Percentiles rank a stretch among this genome's conserved stretches.
Evolutionary conservation across 73 alveolate species (phyloP).

Genomic region (Uronychia setigera): DNA sequence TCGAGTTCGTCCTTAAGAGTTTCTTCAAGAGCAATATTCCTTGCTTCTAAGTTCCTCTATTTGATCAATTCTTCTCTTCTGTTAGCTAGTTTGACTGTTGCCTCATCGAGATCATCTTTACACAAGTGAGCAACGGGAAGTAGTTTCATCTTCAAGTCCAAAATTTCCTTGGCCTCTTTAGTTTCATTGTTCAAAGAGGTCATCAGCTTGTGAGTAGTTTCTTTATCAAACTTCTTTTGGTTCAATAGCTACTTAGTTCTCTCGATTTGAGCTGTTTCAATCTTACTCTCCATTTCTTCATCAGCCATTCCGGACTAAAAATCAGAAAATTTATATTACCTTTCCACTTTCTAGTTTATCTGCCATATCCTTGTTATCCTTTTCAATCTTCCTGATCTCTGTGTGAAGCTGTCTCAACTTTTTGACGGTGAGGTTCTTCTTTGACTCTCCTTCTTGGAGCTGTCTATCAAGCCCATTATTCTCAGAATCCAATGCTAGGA

Average conservation of each 20-base stretch:
- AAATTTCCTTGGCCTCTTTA: slow-evolving; percentile 67
- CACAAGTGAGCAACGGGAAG: slow-evolving; percentile 46
- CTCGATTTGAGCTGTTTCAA: slow-evolving; percentile 59
- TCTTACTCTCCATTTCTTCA: slow-evolving; percentile 36
- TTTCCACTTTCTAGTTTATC: slow-evolving; percentile 55
- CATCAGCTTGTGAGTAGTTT: slow-evolving; percentile 49
- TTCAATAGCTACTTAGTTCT: slow-evolving; percentile 56
- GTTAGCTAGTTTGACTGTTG: slow-evolving; percentile 29
- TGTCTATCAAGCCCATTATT: slow-evolving; percentile 54
- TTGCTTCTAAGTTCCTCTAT: slow-evolving; percentile 46
- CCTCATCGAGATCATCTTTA: slow-evolving; percentile 49
- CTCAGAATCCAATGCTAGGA: slow-evolving; percentile 52
- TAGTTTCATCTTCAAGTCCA: slow-evolving; percentile 72
- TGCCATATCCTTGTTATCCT: slow-evolving; percentile 60
- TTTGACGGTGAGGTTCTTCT: slow-evolving; percentile 41
- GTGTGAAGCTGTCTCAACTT: slow-evolving; percentile 57
- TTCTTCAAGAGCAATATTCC: slow-evolving; percentile 39
- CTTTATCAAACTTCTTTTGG: slow-evolving; percentile 60
- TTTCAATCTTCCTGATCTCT: slow-evolving; percentile 68
- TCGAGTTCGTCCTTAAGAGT: slow-evolving; percentile 51
- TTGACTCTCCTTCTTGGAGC: slow-evolving; percentile 62
- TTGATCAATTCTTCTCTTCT: slow-evolving; percentile 67
- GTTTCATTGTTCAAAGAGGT: slow-evolving; percentile 67
- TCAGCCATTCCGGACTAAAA: slow-evolving; percentile 64
- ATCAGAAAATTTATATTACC: slow-evolving; percentile 37